These are phyloP conservation scores for Neurospora sp. DNA, from an alignment of 495 filamentous ascomycete species.

Conservation along the genomic window DNA sequence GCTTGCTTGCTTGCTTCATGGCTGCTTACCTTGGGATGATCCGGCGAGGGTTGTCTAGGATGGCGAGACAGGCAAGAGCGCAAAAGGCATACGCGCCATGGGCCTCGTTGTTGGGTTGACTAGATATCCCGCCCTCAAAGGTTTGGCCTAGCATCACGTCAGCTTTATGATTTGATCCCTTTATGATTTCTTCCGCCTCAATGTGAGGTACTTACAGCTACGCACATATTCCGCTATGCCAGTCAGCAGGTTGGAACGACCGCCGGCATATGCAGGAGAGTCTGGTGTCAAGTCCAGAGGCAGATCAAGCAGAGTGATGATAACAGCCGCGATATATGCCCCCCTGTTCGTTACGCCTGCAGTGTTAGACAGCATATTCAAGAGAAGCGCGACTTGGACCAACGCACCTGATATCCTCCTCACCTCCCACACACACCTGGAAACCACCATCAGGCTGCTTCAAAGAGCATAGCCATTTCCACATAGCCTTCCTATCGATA, in stretches of 20 bases:
- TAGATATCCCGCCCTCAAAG: conserved; percentile 86
- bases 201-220: conserved; percentile 48
- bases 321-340: conserved; percentile 77
- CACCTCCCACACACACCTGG: conserved; percentile 65
- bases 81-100: conserved; percentile 98
- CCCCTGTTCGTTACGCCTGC: conserved; percentile 42
- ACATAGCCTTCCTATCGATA: conserved; percentile 75
- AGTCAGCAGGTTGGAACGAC: conserved; percentile 45
- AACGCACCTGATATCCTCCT: conserved; percentile 78
- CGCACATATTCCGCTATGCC: conserved; percentile 70
- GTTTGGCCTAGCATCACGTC: conserved; percentile 58
- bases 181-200: neutral
- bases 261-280: conserved; percentile 33
- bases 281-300: conserved; percentile 68
- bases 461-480: conserved; percentile 74
- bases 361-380: neutral
- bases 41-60: conserved; percentile 65
- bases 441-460: conserved; percentile 84
- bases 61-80: conserved; percentile 74
- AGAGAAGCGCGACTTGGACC: neutral
- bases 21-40: conserved; percentile 52
- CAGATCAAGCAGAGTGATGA: conserved; percentile 72
- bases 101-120: conserved; percentile 72
- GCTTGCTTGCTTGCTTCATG: neutral
- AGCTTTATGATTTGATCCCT: neutral